These are phyloP conservation scores for Corymbia maculata DNA, from an alignment of 345 rosid species.

Conservation along the genomic window DNA sequence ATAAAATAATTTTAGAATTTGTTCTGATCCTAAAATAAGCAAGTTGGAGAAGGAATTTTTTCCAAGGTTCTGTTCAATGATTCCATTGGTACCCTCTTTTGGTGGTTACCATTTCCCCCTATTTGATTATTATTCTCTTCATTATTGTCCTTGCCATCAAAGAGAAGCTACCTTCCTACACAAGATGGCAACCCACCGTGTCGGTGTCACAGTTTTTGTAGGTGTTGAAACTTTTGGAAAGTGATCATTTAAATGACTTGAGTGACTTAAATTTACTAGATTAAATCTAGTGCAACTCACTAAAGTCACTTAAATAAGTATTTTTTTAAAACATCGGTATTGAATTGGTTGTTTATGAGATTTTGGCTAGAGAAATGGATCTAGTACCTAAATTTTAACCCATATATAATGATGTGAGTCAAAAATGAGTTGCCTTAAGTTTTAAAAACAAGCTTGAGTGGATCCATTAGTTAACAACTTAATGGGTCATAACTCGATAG, in stretches of 20 bases:
- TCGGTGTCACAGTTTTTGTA: not conserved
- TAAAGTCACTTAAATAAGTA: rapidly evolving
- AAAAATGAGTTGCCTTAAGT: not conserved
- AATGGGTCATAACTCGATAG: no score
- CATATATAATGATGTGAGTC: no score
- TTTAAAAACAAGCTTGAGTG: no score
- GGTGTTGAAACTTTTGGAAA: not conserved
- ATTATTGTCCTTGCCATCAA: not conserved
- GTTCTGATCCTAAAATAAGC: not conserved
- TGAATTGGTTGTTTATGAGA: not conserved
- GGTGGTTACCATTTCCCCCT: not conserved
- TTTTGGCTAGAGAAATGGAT: not conserved
- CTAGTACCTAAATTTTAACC: not conserved
- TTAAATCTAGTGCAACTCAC: not conserved
- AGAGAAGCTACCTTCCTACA: not conserved
- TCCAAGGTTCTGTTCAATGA: not conserved
- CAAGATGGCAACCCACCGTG: not conserved
- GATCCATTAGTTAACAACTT: no score
- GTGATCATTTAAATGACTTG: not conserved
- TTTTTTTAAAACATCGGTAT: rapidly evolving
- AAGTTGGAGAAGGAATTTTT: not conserved
- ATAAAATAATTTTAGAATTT: no score
- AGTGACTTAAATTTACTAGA: no score
- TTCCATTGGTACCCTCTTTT: not conserved
- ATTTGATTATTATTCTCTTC: not conserved